Evolutionary conservation across 495 filamentous ascomycete species (phyloP), one percentile per base, ranked within the genome.

Genomic region (Aspergillus incahuasiensis): DNA sequence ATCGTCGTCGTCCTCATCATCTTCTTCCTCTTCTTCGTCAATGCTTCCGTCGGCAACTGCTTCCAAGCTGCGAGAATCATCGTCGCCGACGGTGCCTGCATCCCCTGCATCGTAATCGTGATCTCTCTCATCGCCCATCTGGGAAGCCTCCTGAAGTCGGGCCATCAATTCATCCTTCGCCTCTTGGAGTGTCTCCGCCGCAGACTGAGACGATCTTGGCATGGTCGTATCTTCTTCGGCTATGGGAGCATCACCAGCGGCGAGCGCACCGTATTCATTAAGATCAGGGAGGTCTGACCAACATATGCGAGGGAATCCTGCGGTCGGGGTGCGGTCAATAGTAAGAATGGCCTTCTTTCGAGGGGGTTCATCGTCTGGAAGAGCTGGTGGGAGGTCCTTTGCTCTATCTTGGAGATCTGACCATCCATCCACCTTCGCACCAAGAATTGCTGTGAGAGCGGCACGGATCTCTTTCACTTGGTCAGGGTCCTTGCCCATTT

Each of bases 1-100:
- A 51, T 95, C 91, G 44, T 88, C 86, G 34, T 84, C 81, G 20
- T 89, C 86, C 19, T 87, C 83, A 40, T 91, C 87, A 48, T 89
- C 86, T 40, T 90, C 89, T 18, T 88, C 86, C 20, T 86, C 71
- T 54, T 67, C 82, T 66, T 62, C 77, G 28, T 84, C 80, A 20
- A 79, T 74, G 46, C 83, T 81, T 45, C 71, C 81, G 24, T 83
- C 79, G 0, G 76, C 77, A 48, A 74, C 73, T 5, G 72, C 66
- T 19, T 78, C 66, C 54, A 72, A 54, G 43, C 71, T 74, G 49
- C 75, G 77, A 5, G 74, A 73, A 21, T 77, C 79, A 20, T 79
- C 77, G 46, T 77, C 76, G 28, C 70, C 71, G 11, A 74, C 66
- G 4, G 73, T 74, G 21, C 74, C 72, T 12, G 69, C 76, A 56